Percentiles rank a stretch among this genome's conserved stretches.
These are phyloP conservation scores for Leccinum pachyderme DNA, from an alignment of 1,284 basidiomycete genomes.

Conservation along the genomic window DNA sequence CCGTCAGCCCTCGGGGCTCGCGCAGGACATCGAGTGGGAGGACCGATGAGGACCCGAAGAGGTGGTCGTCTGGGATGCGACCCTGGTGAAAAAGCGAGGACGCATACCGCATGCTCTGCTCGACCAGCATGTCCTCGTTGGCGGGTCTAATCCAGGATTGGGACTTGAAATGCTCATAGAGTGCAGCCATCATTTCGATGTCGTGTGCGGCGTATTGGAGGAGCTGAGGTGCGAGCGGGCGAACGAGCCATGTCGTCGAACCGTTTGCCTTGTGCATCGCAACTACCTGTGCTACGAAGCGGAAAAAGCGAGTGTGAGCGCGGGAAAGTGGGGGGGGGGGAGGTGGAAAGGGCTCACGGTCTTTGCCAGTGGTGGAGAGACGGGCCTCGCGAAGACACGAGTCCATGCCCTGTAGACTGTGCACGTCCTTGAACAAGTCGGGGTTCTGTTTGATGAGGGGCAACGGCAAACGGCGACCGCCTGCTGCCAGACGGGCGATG, in stretches of 20 bases:
- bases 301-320: not conserved
- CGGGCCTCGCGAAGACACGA: conserved; percentile 19
- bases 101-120: conserved; percentile 31
- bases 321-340: not conserved
- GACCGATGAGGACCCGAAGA: conserved; percentile 25
- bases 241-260: conserved; percentile 34
- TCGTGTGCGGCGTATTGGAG: conserved; percentile 43
- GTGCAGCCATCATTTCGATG: conserved; percentile 38
- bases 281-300: conserved; percentile 35
- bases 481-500: conserved; percentile 26
- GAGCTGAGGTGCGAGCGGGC: conserved; percentile 37
- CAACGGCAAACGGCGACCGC: conserved; percentile 28
- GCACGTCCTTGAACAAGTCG: conserved; percentile 30
- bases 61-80: conserved; percentile 21
- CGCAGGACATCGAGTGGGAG: conserved; percentile 28
- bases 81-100: conserved; percentile 29
- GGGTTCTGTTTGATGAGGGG: conserved; percentile 26
- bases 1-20: conserved; percentile 25
- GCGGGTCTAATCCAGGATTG: conserved; percentile 30
- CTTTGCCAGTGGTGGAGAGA: conserved; percentile 26
- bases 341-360: conserved; percentile 18
- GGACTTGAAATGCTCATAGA: conserved; percentile 37
- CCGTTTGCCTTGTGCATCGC: conserved; percentile 37
- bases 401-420: conserved; percentile 34
- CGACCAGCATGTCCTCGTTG: conserved; percentile 15